Base-by-base conservation (phyloP, 2,329 filamentous ascomycete genomes). In the Verticillium albo-atrum region DNA sequence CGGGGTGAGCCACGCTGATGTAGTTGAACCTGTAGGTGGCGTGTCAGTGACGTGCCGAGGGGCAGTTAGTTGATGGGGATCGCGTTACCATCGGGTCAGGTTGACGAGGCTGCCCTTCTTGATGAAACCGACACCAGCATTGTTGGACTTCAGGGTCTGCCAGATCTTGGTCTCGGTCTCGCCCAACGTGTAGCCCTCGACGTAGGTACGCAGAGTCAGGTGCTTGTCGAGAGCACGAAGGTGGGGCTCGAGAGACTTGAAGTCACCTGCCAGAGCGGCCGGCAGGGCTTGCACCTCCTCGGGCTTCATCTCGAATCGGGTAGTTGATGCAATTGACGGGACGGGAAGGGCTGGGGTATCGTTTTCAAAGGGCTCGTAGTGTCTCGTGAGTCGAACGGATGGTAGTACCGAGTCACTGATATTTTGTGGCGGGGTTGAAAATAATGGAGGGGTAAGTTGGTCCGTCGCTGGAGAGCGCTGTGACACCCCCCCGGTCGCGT, bases 161-260 rank as follows among this genome's bases (percentile, higher is more conserved):
- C 92, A 98, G 64, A 96, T 83, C 69, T 89, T 89, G 64, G 87
- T 84, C 74, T 98, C 94, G 64, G 89, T 81, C 50, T 92, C 86
- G 60, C 88, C 88, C 55, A 95, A 80, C 27, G 80, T 80, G 79
- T 96, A 94, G 62, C 92, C 92, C 56, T 91, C 85, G 65, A 97
- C 82, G 76, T 95, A 95, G 15, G 91, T 91, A 68, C 94, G 89
- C 32, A 97, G 86, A 4, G 88, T 91, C 62, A 98, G 84, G 78
- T 96, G 90, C 73, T 91, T 90, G 74, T 97, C 92, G 63, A 97
- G 86, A 66, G 90, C 87, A 67, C 84, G 81, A 58, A 96, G 83
- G 61, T 87, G 82, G 27, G 86, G 83, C 71, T 95, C 91, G 65
- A 93, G 87, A 60, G 88, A 80, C 77, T 95, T 96, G 78, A 96